phyloP scores from a whole-genome alignment of 192 early-diverging fungal genomes.

The Pilobolus umbonatus region DNA sequence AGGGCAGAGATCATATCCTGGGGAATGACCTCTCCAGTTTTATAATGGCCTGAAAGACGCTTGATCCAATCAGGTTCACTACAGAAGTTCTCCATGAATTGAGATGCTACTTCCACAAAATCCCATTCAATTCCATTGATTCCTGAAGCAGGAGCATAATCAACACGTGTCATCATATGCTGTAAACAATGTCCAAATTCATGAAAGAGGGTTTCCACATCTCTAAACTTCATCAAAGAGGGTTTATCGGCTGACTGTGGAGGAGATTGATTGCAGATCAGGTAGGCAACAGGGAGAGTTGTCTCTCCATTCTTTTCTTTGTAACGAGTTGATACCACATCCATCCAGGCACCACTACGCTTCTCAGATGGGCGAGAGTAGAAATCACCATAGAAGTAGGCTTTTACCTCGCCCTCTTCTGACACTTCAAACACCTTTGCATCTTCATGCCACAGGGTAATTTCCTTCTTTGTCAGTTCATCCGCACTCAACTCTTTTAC shows the following conservation, averaged over 20 bases:
- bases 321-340: conserved; percentile 44
- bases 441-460: conserved; percentile 52
- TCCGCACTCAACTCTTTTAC: conserved; percentile 37
- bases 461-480: conserved; percentile 30
- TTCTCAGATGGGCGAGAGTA: conserved; percentile 53
- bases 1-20: conserved; percentile 49
- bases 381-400: conserved; percentile 63
- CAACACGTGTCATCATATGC: conserved; percentile 54
- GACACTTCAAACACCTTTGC: conserved; percentile 52
- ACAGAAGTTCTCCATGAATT: conserved; percentile 65
- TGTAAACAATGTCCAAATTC: conserved; percentile 62
- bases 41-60: conserved; percentile 45
- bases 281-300: conserved; percentile 50
- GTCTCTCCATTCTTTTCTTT: conserved; percentile 34
- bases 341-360: conserved; percentile 57
- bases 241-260: conserved; percentile 37
- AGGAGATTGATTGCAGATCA: conserved; percentile 54
- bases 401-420: conserved; percentile 39
- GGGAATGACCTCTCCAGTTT: conserved; percentile 50
- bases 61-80: conserved; percentile 48
- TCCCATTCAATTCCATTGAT: conserved; percentile 64
- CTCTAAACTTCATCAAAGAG: conserved; percentile 53
- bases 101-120: conserved; percentile 56
- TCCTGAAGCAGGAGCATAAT: conserved; percentile 54
- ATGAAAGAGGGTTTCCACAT: conserved; percentile 59